Evolutionary conservation across 441 rosid species (phyloP).

Genomic region (Croton laevigatus): DNA sequence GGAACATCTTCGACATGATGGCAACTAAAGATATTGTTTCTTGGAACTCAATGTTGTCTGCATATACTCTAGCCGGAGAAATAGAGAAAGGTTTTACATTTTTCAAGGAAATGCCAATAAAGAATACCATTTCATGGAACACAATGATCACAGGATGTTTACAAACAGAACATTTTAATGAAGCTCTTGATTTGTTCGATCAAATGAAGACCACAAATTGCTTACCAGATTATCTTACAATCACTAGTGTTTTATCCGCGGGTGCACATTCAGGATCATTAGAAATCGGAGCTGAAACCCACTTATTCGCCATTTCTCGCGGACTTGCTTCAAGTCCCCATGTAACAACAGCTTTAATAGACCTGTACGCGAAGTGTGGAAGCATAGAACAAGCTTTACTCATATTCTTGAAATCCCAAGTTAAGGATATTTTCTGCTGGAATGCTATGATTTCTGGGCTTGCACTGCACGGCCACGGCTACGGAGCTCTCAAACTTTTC

Average conservation of each 20-base stretch:
- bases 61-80: constrained; percentile 21
- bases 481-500: constrained; percentile 27
- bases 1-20: constrained; percentile 22
- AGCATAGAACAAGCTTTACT: constrained; percentile 23
- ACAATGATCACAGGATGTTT: constrained; percentile 32
- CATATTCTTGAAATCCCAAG: constrained; percentile 24
- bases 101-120: constrained; percentile 23
- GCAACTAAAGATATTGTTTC: constrained; percentile 25
- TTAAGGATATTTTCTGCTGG: constrained; percentile 34
- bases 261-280: constrained; percentile 28
- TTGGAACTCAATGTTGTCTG: constrained; percentile 31
- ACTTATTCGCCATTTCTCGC: constrained; percentile 20
- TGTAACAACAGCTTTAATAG: constrained; percentile 30
- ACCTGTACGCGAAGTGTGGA: constrained; percentile 35
- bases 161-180: constrained; percentile 13
- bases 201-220: constrained; percentile 21
- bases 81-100: constrained; percentile 21
- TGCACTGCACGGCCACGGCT: constrained; percentile 27
- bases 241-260: constrained; percentile 28
- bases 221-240: constrained; percentile 24
- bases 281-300: constrained; percentile 24
- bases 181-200: constrained; percentile 27
- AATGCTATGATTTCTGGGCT: constrained; percentile 28
- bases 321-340: constrained; percentile 23
- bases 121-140: constrained; percentile 32